Evolutionary conservation across 306 rosid genomes (phyloP), one percentile per base, ranked within the genome.

Genomic region (Clitoria ternatea): DNA sequence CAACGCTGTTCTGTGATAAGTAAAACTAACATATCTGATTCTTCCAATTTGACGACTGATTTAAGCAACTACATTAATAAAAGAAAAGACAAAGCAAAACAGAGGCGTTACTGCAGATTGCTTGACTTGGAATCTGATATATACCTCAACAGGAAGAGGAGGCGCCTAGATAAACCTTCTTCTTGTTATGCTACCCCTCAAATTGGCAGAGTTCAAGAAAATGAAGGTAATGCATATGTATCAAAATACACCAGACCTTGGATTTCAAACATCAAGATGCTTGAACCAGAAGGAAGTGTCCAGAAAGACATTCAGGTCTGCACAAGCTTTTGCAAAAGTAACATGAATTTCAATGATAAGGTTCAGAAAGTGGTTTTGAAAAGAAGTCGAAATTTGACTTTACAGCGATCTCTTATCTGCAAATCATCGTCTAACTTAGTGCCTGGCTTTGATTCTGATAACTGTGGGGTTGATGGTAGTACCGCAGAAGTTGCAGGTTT

Each of bases 211-310:
- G 72, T 42, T 70, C 45, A 42, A 61, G 75, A 78, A 52, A 59
- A 22, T 45, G 70, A 74, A 48, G 66, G 70, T 15, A 43, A 35
- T 43, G 18, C 39, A 24, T 32, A 17, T 42, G 29, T 35, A 23
- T 43, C 48, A 59, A 66, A 36, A 19, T 44, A 30, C 23, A 59
- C 56, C 8, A 75, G 50, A 42, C 56, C 71, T 18, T 15, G 71
- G 61, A 54, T 33, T 35, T 49, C 78, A 23, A 3, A 13, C 37
- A 23, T 70, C 63, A 62, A 35, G 64, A 22, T 62, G 59, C 69
- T 44, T 63, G 80, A 82, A 69, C 65, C 66, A 61, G 80, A 42
- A 66, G 62, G 65, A 73, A 73, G 67, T 73, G 39, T 53, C 42
- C 76, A 3, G 44, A 47, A 47, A 63, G 48, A 27, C 13, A 3